phyloP scores from a whole-genome alignment of 768 basidiomycete species.

The Gloeophyllum trabeum region DNA sequence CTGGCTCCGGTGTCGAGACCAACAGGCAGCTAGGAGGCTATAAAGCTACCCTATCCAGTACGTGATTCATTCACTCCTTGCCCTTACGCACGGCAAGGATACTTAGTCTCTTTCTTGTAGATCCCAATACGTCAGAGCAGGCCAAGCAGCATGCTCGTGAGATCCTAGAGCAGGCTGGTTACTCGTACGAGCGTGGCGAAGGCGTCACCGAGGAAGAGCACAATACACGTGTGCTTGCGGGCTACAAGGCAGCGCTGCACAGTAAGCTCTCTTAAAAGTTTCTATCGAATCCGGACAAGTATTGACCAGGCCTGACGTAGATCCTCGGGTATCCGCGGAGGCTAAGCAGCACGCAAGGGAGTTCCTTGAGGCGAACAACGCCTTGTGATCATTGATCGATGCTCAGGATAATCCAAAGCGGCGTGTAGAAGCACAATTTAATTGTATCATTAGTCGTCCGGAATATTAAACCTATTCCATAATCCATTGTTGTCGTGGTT shows the following conservation, averaged over 20 bases:
- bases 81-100: neutral
- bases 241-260: conserved; percentile 43
- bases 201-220: conserved; percentile 26
- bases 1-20: neutral
- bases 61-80: neutral
- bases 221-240: conserved; percentile 33
- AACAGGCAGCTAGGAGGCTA: neutral
- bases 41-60: neutral
- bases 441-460: too few species aligned
- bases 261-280: conserved; percentile 21
- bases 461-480: too few species aligned
- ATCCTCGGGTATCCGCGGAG: neutral
- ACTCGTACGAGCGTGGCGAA: conserved; percentile 17
- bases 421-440: too few species aligned
- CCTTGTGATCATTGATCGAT: too few species aligned
- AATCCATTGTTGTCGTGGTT: too few species aligned
- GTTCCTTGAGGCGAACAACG: conserved; percentile 21
- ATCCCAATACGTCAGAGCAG: conserved; percentile 18
- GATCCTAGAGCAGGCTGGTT: conserved; percentile 34
- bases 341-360: conserved; percentile 19
- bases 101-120: neutral
- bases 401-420: too few species aligned
- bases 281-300: neutral
- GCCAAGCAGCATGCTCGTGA: conserved; percentile 47
- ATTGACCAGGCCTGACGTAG: neutral